Evolutionary conservation across 2,329 filamentous ascomycete species (phyloP), one percentile per base, ranked within the genome.

Genomic region (Sporothrix phasma): DNA sequence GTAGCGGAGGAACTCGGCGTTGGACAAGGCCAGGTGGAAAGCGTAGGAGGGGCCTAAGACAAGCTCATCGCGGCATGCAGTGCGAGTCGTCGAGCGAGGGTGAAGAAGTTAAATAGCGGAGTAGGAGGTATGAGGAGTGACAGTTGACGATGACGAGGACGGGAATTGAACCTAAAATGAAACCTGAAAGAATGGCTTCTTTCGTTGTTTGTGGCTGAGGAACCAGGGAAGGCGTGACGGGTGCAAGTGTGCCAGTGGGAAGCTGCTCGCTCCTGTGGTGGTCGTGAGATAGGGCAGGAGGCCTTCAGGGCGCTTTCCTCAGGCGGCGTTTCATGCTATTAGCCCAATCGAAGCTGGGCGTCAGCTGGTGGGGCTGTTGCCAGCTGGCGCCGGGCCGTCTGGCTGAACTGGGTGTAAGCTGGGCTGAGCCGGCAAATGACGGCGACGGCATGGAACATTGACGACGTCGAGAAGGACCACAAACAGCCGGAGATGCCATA

Each of bases 331-430:
- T 62, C 60, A 62, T 43, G 34, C 31, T 45, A 29, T 45, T 51
- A 51, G 17, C 26, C 59, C 26, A 49, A 56, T 39, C 51, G 15
- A 54, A 37, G 31, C 26, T 24, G 51, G 51, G 39, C 39, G 37
- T 59, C 22, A 59, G 43, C 24, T 24, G 37, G 60, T 45, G 60
- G 60, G 60, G 60, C 46, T 4, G 24, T 22, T 53, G 60, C 60
- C 60, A 62, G 60, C 60, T 62, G 60, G 46, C 37, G 24, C 22
- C 60, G 60, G 60, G 17, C 60, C 60, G 60, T 62, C 46, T 24
- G 37, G 24, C 24, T 15, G 17, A 29, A 10, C 13, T 3, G 8
- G 24, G 22, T 41, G 45, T 43, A 62, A 62, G 60, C 19, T 49
- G 43, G 34, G 24, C 58, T 43, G 3, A 19, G 2, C 37, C 47